Percentiles rank a stretch among this genome's conserved stretches.
Conservation (phyloP, 495 filamentous ascomycete species). For the Aspergillus haitiensis region DNA sequence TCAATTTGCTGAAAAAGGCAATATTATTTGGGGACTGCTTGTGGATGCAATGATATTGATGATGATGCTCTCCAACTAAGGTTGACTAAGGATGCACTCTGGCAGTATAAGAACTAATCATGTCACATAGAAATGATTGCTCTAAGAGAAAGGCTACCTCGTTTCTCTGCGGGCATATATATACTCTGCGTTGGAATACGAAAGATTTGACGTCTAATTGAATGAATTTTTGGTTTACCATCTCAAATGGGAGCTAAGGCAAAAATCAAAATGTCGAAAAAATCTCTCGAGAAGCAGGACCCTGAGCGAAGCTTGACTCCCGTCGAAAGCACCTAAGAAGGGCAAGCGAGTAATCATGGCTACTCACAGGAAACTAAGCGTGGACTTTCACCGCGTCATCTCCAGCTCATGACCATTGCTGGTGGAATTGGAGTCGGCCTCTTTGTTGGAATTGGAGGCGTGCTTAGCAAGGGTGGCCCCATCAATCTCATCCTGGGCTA, state of each 20-base stretch:
- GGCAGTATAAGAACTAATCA: not conserved
- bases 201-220: too few relatives aligned
- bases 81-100: not conserved
- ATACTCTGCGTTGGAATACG: too few relatives aligned
- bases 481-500: not conserved
- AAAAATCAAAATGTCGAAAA: not conserved
- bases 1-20: not conserved
- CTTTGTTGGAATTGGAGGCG: not conserved
- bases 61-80: not conserved
- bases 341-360: not conserved
- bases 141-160: not conserved
- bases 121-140: not conserved
- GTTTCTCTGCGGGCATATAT: too few relatives aligned
- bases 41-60: too few relatives aligned
- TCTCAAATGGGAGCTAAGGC: too few relatives aligned
- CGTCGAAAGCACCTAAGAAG: not conserved
- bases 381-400: not conserved
- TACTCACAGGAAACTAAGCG: not conserved
- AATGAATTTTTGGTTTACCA: too few relatives aligned
- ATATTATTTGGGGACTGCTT: not conserved
- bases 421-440: not conserved
- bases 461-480: not conserved
- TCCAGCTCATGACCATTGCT: not conserved
- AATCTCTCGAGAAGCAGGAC: not conserved
- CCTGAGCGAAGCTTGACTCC: not conserved